A percentile compares a stretch with the other conserved stretches of the same genome.
Evolutionary conservation across 305 asterid genomes (phyloP).

Genomic region (Fraxinus dipetala): DNA sequence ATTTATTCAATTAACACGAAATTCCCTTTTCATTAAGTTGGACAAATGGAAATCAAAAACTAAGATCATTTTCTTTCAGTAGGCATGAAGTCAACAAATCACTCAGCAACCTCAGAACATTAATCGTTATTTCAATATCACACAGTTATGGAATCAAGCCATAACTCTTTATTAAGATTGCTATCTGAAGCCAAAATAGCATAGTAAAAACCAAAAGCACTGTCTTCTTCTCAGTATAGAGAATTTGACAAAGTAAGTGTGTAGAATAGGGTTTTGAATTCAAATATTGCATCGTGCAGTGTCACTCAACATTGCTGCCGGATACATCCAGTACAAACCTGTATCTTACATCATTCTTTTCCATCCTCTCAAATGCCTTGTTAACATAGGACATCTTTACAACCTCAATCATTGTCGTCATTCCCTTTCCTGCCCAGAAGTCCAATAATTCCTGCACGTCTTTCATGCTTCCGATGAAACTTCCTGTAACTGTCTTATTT

Average conservation of each 20-base stretch:
- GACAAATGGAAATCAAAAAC: neutral
- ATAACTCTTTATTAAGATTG: neutral
- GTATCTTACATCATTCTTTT: conserved; percentile 44
- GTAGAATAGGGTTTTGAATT: neutral
- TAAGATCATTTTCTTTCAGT: neutral
- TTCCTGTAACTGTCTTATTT: conserved; percentile 35
- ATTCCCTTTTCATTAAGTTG: neutral
- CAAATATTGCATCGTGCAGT: neutral
- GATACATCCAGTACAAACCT: conserved; percentile 47
- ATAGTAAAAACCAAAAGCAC: neutral
- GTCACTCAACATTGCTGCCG: conserved; percentile 26
- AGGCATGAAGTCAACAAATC: neutral
- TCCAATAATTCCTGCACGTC: conserved; percentile 36
- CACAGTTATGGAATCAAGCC: neutral
- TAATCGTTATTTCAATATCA: neutral
- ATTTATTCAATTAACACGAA: neutral
- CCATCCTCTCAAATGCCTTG: conserved; percentile 39
- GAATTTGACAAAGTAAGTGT: neutral
- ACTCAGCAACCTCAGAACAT: neutral
- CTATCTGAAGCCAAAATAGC: neutral
- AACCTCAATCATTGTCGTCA: conserved; percentile 42
- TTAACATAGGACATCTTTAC: conserved; percentile 38
- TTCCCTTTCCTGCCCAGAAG: conserved; percentile 36
- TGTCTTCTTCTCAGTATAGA: neutral
- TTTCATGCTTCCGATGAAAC: conserved; percentile 42